These are phyloP conservation scores for Trichoderma semiorbis DNA, from an alignment of 2,329 filamentous ascomycete species.

Conservation along the genomic window DNA sequence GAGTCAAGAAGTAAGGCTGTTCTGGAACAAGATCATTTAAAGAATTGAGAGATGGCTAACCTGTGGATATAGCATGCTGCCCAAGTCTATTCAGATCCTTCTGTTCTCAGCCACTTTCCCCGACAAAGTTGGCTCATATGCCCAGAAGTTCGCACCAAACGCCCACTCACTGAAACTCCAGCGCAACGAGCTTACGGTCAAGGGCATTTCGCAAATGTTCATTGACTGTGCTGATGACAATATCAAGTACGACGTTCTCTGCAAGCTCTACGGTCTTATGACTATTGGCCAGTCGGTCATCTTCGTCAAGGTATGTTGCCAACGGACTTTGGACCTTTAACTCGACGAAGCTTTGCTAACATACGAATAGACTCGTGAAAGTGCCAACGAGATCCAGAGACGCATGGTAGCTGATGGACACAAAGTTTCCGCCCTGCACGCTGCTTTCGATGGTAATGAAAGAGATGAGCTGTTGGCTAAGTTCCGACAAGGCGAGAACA, in stretches of 20 bases:
- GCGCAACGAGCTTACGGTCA: slow-evolving; percentile 89
- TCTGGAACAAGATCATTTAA: not conserved
- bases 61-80: slow-evolving; percentile 58
- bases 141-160: slow-evolving; percentile 76
- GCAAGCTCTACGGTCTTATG: slow-evolving; percentile 93
- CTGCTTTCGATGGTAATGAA: slow-evolving; percentile 77
- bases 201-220: slow-evolving; percentile 96
- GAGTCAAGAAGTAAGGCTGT: slow-evolving; percentile 68
- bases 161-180: slow-evolving; percentile 85
- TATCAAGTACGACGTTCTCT: slow-evolving; percentile 82
- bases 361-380: slow-evolving; percentile 67
- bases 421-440: slow-evolving; percentile 85
- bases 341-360: slow-evolving; percentile 21
- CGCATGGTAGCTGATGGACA: slow-evolving; percentile 88
- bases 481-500: slow-evolving; percentile 82
- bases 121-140: slow-evolving; percentile 78
- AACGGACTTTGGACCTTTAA: not conserved
- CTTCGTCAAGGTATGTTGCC: slow-evolving; percentile 72
- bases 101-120: slow-evolving; percentile 96
- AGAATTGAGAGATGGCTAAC: slow-evolving; percentile 4
- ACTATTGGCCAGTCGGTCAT: slow-evolving; percentile 97
- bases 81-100: slow-evolving; percentile 74
- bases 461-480: slow-evolving; percentile 81
- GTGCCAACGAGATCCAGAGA: slow-evolving; percentile 77
- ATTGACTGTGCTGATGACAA: slow-evolving; percentile 82